Conservation (phyloP, 352 stramenopile genomes). For the Phytophthora agathidicida region DNA sequence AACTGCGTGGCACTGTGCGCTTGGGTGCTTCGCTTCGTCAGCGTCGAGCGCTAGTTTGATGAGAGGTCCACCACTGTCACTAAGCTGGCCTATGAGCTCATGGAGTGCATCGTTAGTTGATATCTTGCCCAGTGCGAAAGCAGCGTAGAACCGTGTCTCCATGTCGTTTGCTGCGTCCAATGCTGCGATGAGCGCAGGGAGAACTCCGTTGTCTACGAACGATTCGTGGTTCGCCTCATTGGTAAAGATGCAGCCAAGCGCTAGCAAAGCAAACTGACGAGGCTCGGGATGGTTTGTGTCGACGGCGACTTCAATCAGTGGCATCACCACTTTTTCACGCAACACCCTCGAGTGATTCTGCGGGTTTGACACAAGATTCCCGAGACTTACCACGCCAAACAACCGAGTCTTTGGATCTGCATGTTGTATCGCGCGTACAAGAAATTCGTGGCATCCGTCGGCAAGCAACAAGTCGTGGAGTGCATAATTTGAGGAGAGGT, state of each 20-base stretch:
- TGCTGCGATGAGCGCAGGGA: conserved; percentile 75
- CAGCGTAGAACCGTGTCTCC: conserved; percentile 94
- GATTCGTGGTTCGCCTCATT: conserved; percentile 63
- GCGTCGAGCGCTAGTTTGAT: conserved; percentile 69
- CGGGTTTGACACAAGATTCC: conserved; percentile 91
- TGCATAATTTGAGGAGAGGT: conserved; percentile 80
- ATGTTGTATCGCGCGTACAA: conserved; percentile 74
- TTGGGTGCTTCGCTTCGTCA: conserved; percentile 42
- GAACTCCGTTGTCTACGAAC: conserved; percentile 72
- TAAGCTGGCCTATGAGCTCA: conserved; percentile 60
- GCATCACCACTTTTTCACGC: conserved; percentile 58
- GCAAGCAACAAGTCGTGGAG: conserved; percentile 88
- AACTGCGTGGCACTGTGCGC: conserved; percentile 90
- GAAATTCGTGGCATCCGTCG: conserved; percentile 79
- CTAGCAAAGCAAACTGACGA: conserved; percentile 82
- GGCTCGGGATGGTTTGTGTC: conserved; percentile 52
- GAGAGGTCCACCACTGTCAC: conserved; percentile 51
- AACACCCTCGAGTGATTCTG: conserved; percentile 82
- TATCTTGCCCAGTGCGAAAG: conserved; percentile 94
- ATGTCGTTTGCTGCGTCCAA: conserved; percentile 71
- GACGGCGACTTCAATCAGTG: conserved; percentile 60
- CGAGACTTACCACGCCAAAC: conserved; percentile 89
- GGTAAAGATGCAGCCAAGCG: conserved; percentile 84
- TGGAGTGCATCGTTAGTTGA: conserved; percentile 80
- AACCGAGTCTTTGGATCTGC: conserved; percentile 72